Conservation (phyloP, 2,329 filamentous ascomycete genomes). For the Didymella sp. region DNA sequence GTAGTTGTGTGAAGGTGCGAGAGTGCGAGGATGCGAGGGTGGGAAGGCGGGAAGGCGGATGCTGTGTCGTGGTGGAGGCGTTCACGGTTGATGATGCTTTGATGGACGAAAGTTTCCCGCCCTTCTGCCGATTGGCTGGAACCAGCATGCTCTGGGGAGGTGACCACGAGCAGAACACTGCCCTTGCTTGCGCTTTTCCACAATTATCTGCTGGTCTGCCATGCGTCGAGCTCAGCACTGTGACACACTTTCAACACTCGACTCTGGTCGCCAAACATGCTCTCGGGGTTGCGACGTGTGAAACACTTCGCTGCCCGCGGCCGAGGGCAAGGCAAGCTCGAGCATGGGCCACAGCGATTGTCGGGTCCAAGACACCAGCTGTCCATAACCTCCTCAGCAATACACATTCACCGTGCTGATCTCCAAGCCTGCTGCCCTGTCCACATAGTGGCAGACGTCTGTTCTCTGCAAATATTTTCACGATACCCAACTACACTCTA, state of each 20-base stretch:
- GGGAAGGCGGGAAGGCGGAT: background rate
- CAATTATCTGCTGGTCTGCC: background rate
- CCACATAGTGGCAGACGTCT: conserved; percentile 31
- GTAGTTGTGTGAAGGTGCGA: conserved; percentile 25
- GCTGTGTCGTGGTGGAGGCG: conserved; percentile 1
- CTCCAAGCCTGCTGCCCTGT: conserved; percentile 22
- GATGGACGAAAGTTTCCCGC: conserved; percentile 37
- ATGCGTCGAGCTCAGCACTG: background rate
- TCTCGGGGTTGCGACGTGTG: background rate
- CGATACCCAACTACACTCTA: conserved; percentile 38
- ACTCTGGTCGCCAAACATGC: background rate
- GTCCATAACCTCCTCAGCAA: conserved; percentile 41
- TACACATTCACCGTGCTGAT: conserved; percentile 13
- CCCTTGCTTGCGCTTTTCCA: background rate
- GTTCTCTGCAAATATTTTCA: conserved; percentile 26
- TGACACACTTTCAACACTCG: background rate
- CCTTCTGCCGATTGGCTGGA: conserved; percentile 25
- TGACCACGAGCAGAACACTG: background rate
- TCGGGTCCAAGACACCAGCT: conserved; percentile 39
- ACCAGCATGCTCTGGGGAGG: background rate
- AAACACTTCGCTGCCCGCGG: conserved; percentile 7
- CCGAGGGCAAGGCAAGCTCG: conserved; percentile 18
- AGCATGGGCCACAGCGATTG: conserved; percentile 44
- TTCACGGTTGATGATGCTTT: conserved; percentile 37
- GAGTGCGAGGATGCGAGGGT: background rate